These are phyloP conservation scores for Rhizodiscina lignyota DNA, from an alignment of 495 filamentous ascomycete genomes.

Conservation along the genomic window DNA sequence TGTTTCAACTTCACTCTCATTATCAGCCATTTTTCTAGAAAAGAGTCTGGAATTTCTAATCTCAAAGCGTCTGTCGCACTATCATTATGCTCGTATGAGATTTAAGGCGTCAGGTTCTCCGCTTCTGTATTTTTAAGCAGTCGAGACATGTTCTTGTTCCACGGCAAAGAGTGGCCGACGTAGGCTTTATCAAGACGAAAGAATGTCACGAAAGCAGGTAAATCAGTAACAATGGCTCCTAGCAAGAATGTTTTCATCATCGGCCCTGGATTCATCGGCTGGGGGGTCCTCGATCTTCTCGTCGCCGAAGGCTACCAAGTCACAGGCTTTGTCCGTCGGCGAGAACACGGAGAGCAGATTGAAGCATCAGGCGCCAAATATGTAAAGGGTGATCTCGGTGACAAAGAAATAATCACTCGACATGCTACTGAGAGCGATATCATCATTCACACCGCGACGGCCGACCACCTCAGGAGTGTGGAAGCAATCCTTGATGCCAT, in stretches of 20 bases:
- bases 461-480: conserved; percentile 21
- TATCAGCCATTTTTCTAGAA: too few relatives aligned
- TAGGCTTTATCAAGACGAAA: too few relatives aligned
- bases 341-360: conserved; percentile 12
- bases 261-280: conserved; percentile 26
- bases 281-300: conserved; percentile 22
- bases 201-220: too few relatives aligned
- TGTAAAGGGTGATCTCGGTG: conserved; percentile 17
- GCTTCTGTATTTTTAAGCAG: too few relatives aligned
- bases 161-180: too few relatives aligned
- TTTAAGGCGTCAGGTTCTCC: too few relatives aligned
- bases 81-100: too few relatives aligned
- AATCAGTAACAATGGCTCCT: not conserved
- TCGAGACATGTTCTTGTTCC: too few relatives aligned
- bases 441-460: conserved; percentile 23
- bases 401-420: conserved; percentile 16
- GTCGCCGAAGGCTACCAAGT: conserved; percentile 18
- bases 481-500: conserved; percentile 22
- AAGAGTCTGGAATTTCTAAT: too few relatives aligned
- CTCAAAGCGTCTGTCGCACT: too few relatives aligned
- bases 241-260: conserved; percentile 19
- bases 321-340: conserved; percentile 18
- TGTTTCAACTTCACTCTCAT: too few relatives aligned
- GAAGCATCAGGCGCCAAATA: conserved; percentile 10
- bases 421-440: conserved; percentile 18